Evolutionary conservation across 768 basidiomycete species (phyloP).

Genomic region (Xerocomus brunneocitrinus): DNA sequence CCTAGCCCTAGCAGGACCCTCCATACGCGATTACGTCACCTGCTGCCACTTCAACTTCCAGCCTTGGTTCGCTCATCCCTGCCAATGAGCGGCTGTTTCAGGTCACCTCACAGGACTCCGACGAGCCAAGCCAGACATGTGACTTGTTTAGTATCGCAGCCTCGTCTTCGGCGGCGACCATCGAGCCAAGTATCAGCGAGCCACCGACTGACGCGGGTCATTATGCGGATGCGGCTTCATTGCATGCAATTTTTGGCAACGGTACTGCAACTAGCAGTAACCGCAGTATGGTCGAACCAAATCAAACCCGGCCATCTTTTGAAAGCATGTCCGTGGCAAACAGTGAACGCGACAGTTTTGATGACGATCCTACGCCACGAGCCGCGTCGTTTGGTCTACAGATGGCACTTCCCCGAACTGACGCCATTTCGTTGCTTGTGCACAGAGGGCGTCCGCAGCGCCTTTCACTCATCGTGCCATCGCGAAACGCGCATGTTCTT

Average conservation of each 20-base stretch:
- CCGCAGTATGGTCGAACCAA: background rate
- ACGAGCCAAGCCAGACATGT: background rate
- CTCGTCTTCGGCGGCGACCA: constrained; percentile 9
- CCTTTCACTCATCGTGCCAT: constrained; percentile 16
- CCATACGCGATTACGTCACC: constrained; percentile 15
- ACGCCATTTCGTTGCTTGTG: background rate
- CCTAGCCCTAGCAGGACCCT: constrained; percentile 6
- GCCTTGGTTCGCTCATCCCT: constrained; percentile 28
- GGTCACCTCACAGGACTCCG: constrained; percentile 8
- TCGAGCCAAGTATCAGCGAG: background rate
- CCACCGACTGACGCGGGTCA: background rate
- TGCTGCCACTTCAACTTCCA: constrained; percentile 25
- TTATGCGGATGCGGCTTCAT: background rate
- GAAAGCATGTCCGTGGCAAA: constrained; percentile 1
- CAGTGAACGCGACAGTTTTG: constrained; percentile 4
- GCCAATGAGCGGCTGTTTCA: constrained; percentile 23
- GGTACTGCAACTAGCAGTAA: constrained; percentile 1
- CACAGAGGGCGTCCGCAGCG: constrained; percentile 9
- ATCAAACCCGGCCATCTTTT: constrained; percentile 1
- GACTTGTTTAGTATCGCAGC: background rate
- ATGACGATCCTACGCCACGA: constrained; percentile 27
- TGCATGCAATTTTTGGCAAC: constrained; percentile 8
- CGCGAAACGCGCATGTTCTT: background rate
- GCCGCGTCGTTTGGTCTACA: constrained; percentile 15
- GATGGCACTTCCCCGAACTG: background rate